Percentiles rank a stretch among this genome's conserved stretches.
These are phyloP conservation scores for Camelina laxa DNA, from an alignment of 345 rosid genomes.

Conservation along the genomic window DNA sequence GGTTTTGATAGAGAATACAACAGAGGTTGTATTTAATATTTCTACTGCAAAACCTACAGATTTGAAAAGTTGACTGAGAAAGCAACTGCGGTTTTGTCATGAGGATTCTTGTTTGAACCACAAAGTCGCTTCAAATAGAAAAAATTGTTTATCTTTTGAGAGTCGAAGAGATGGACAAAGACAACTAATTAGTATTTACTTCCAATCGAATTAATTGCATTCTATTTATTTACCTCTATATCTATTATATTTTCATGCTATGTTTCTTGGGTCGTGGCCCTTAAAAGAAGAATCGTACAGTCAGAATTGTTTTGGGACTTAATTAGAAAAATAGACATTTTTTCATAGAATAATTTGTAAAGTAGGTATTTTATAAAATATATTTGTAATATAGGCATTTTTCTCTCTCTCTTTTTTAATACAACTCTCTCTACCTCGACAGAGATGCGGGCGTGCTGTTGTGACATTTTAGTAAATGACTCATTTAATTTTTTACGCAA, in stretches of 20 bases:
- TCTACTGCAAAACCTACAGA: constrained; percentile 28
- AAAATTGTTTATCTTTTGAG: constrained; percentile 36
- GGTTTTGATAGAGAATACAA: constrained; percentile 41
- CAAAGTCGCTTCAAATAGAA: constrained; percentile 31
- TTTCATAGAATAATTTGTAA: too few relatives aligned
- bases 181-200: constrained; percentile 39
- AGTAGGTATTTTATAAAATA: too few relatives aligned
- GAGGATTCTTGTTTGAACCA: constrained; percentile 50
- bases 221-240: background rate
- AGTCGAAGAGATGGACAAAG: constrained; percentile 30
- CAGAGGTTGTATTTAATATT: constrained; percentile 30
- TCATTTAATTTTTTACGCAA: too few relatives aligned
- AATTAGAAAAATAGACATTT: too few relatives aligned
- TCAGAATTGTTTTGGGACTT: too few relatives aligned
- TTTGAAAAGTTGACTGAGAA: constrained; percentile 45
- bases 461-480: too few relatives aligned
- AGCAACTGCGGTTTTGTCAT: constrained; percentile 51
- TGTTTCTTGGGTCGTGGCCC: constrained; percentile 7
- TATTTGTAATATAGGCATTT: too few relatives aligned
- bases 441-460: too few relatives aligned
- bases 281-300: background rate
- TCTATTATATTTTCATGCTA: background rate
- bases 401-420: too few relatives aligned
- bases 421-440: too few relatives aligned
- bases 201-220: constrained; percentile 29